These are phyloP conservation scores for Pestalotiopsis sp. DNA, from an alignment of 2,329 filamentous ascomycete genomes.

Conservation along the genomic window DNA sequence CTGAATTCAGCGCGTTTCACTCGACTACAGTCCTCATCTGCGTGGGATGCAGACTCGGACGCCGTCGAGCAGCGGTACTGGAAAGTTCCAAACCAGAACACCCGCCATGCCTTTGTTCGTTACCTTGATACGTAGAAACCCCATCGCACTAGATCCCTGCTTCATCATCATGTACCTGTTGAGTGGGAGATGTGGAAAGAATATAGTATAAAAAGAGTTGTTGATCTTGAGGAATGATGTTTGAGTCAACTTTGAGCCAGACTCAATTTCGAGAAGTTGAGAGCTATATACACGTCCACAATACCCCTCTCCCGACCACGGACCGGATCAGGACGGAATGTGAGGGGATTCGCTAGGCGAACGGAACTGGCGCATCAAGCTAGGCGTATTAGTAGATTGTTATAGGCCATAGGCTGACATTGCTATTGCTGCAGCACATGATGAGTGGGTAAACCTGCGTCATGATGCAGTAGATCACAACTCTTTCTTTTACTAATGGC, in stretches of 20 bases:
- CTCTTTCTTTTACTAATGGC: background rate
- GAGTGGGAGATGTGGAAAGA: background rate
- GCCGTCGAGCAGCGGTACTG: background rate
- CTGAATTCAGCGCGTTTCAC: constrained; percentile 18
- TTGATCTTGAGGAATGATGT: background rate
- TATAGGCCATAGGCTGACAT: background rate
- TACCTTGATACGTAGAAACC: constrained; percentile 13
- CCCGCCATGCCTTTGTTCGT: constrained; percentile 7
- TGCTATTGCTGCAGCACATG: background rate
- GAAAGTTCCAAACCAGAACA: background rate
- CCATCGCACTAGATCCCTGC: constrained; percentile 1
- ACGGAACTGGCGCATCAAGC: background rate
- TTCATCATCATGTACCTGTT: background rate
- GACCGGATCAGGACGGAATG: background rate
- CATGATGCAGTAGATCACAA: background rate
- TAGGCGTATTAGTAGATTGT: background rate
- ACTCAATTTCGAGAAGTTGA: background rate
- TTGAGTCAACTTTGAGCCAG: background rate
- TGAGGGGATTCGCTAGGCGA: background rate
- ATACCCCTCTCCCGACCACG: background rate
- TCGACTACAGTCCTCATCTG: background rate
- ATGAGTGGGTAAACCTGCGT: background rate
- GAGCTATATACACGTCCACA: background rate
- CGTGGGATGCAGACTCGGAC: background rate
- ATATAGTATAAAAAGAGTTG: background rate